Percentiles rank a stretch among this genome's conserved stretches.
Evolutionary conservation across 1,139 yeast genomes (phyloP).

Genomic region (Geotrichum carabidarum): DNA sequence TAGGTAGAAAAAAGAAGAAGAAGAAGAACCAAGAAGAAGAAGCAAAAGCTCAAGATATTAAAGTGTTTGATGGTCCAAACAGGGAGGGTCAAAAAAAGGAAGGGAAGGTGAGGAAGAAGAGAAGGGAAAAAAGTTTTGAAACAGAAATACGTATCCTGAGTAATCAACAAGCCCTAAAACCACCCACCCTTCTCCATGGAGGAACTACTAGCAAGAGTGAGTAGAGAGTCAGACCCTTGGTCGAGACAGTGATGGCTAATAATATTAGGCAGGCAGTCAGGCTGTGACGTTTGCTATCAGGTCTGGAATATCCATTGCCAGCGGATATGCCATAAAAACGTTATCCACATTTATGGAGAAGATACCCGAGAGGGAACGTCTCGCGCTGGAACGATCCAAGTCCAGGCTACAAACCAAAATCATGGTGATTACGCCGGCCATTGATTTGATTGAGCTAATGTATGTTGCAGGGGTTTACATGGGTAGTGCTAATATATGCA

Average conservation of each 20-base stretch:
- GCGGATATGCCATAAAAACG: constrained; percentile 68
- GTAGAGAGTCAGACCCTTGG: background rate
- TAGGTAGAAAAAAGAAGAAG: too few relatives aligned
- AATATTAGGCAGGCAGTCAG: constrained; percentile 59
- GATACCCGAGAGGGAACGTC: constrained; percentile 56
- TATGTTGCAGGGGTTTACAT: constrained; percentile 2
- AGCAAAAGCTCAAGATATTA: too few relatives aligned
- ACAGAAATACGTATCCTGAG: background rate
- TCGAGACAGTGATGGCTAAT: background rate
- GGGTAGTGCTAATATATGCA: constrained; percentile 10
- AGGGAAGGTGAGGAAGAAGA: background rate
- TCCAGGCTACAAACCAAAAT: constrained; percentile 55
- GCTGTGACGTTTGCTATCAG: constrained; percentile 76
- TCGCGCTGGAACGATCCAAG: constrained; percentile 42
- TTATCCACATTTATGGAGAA: constrained; percentile 54
- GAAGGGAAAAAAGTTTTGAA: background rate
- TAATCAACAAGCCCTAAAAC: background rate
- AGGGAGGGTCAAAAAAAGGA: background rate
- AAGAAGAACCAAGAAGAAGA: too few relatives aligned
- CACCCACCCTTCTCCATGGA: constrained; percentile 15
- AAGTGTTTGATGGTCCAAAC: background rate
- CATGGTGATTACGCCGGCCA: constrained; percentile 60
- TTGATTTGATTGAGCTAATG: constrained; percentile 62
- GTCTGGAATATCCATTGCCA: constrained; percentile 71
- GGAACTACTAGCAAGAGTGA: constrained; percentile 20